Percentiles rank a stretch among this genome's conserved stretches.
Evolutionary conservation across 176 grass and related monocot species (phyloP).

Genomic region (Sorghum bicolor): DNA sequence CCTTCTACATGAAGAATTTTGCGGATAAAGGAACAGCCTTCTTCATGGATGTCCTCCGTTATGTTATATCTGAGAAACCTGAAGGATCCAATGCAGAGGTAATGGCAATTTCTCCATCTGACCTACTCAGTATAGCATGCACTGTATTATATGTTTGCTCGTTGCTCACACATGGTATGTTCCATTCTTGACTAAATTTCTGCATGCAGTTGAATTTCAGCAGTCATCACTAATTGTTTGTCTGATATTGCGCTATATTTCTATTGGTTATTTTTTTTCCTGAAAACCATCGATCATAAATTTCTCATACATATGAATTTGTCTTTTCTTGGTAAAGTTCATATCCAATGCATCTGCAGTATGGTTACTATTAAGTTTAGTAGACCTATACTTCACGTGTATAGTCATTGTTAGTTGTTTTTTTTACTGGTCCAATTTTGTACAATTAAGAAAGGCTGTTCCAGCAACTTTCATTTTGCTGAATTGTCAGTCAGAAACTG

Average conservation of each 20-base stretch:
- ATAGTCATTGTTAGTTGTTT: background rate
- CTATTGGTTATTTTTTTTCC: background rate
- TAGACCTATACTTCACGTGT: background rate
- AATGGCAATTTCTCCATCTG: conserved; percentile 9
- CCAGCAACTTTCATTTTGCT: background rate
- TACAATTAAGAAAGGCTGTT: background rate
- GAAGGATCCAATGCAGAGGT: conserved; percentile 49
- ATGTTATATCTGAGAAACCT: conserved; percentile 66
- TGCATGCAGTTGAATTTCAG: background rate
- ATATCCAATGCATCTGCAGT: background rate
- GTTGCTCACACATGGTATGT: background rate
- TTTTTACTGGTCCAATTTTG: background rate
- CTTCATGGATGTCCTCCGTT: conserved; percentile 67
- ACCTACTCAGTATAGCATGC: conserved; percentile 3
- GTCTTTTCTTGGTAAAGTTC: background rate
- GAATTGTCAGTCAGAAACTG: background rate
- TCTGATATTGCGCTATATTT: background rate
- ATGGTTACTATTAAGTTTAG: background rate
- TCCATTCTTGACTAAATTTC: background rate
- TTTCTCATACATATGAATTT: background rate
- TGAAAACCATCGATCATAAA: conserved; percentile 4
- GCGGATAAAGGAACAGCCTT: conserved; percentile 72
- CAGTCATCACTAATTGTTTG: background rate
- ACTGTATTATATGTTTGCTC: background rate
- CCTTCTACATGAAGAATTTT: conserved; percentile 84